Evolutionary conservation across 495 filamentous ascomycete genomes (phyloP).

Genomic region (Hypoxylon lienhwacheense): DNA sequence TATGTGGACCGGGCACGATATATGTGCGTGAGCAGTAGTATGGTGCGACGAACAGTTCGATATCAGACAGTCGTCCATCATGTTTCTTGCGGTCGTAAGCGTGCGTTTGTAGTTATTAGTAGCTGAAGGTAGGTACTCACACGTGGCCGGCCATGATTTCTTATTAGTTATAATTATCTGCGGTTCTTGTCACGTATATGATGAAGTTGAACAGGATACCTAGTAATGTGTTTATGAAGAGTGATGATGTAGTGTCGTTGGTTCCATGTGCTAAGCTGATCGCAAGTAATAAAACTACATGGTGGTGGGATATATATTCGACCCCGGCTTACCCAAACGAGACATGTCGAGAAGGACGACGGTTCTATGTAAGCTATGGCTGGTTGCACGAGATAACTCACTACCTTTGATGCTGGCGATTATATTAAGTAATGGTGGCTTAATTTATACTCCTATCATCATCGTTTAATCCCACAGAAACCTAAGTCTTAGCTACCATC

Average conservation of each 20-base stretch:
- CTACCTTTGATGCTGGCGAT: neutral
- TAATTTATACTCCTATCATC: too few relatives aligned
- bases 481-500: too few relatives aligned
- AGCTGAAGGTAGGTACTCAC: too few relatives aligned
- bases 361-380: neutral
- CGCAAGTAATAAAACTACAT: neutral
- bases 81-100: conserved; percentile 13
- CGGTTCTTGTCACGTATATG: too few relatives aligned
- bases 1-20: neutral
- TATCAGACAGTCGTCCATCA: conserved; percentile 36
- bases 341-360: neutral
- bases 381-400: neutral
- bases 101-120: too few relatives aligned
- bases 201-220: neutral
- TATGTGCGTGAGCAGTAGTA: neutral
- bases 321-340: neutral
- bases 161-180: neutral
- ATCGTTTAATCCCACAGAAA: too few relatives aligned
- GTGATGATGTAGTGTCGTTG: too few relatives aligned
- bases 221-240: too few relatives aligned
- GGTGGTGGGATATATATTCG: neutral
- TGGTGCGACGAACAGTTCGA: conserved; percentile 19
- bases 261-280: neutral
- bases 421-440: too few relatives aligned
- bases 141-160: conserved; percentile 30